Evolutionary conservation across 768 basidiomycete genomes (phyloP).

Genomic region (Rhizopogon vinicolor): DNA sequence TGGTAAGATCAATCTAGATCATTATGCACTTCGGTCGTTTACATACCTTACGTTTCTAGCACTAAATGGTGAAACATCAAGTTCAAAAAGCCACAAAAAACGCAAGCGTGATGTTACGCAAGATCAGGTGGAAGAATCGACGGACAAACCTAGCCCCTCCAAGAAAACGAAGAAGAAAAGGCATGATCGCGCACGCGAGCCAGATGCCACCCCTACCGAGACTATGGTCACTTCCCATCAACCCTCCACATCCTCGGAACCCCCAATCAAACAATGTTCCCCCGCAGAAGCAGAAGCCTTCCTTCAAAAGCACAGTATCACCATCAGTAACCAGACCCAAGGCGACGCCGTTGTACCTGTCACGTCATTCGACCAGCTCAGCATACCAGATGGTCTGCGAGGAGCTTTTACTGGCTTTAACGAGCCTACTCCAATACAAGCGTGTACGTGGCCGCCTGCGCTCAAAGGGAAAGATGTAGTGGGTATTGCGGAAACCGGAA

Average conservation of each 20-base stretch:
- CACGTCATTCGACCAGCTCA: slow-evolving; percentile 69
- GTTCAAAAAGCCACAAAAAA: slow-evolving; percentile 13
- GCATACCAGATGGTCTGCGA: slow-evolving; percentile 58
- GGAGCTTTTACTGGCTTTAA: slow-evolving; percentile 67
- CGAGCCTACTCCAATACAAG: slow-evolving; percentile 93
- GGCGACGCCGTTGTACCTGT: slow-evolving; percentile 55
- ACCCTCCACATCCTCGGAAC: slow-evolving; percentile 8
- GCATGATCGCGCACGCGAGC: slow-evolving; percentile 6
- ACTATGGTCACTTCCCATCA: slow-evolving; percentile 13
- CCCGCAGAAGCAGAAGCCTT: slow-evolving; percentile 52
- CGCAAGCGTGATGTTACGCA: slow-evolving; percentile 14
- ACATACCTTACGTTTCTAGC: background rate
- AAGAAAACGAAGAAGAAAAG: slow-evolving; percentile 26
- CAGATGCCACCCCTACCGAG: slow-evolving; percentile 1
- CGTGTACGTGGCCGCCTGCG: slow-evolving; percentile 90
- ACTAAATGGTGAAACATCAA: slow-evolving; percentile 2
- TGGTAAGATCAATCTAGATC: background rate
- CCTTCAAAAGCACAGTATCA: slow-evolving; percentile 68
- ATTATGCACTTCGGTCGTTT: background rate
- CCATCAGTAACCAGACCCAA: slow-evolving; percentile 53
- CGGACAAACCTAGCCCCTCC: slow-evolving; percentile 7
- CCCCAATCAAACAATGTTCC: slow-evolving; percentile 22
- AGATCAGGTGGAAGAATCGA: background rate
- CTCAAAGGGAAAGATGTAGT: slow-evolving; percentile 83
- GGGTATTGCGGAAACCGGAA: slow-evolving; percentile 96